Percentiles rank a stretch among this genome's conserved stretches.
Evolutionary conservation across 257 asterid species (phyloP).

Genomic region (Solanum chilense): DNA sequence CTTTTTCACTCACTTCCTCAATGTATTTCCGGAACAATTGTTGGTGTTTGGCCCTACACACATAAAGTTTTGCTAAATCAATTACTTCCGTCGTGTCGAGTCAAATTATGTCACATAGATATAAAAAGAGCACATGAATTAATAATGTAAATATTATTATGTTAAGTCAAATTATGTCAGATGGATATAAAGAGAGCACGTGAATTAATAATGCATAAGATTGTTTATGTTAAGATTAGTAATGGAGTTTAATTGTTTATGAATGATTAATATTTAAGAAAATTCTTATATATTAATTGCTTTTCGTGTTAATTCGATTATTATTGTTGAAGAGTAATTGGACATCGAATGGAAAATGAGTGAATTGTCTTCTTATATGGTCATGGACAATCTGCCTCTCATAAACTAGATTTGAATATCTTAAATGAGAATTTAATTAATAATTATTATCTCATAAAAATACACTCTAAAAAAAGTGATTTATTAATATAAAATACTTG

Average conservation of each 20-base stretch:
- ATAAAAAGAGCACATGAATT: neutral
- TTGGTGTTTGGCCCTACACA: neutral
- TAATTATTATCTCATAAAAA: neutral
- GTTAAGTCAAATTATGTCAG: neutral
- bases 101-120: fast-evolving
- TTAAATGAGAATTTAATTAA: neutral
- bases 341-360: neutral
- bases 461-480: too few relatives aligned
- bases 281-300: neutral
- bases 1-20: neutral
- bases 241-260: neutral
- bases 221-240: neutral
- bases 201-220: neutral
- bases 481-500: neutral
- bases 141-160: neutral
- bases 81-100: neutral
- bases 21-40: neutral
- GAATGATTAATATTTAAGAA: neutral
- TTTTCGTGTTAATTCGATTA: neutral
- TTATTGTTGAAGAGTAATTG: neutral
- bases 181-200: neutral
- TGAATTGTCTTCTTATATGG: neutral
- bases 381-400: fast-evolving
- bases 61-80: neutral
- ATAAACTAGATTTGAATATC: neutral